A percentile compares a stretch with the other conserved stretches of the same genome.
These are phyloP conservation scores for Eucalyptus caleyi DNA, from an alignment of 345 rosid species.

Conservation along the genomic window DNA sequence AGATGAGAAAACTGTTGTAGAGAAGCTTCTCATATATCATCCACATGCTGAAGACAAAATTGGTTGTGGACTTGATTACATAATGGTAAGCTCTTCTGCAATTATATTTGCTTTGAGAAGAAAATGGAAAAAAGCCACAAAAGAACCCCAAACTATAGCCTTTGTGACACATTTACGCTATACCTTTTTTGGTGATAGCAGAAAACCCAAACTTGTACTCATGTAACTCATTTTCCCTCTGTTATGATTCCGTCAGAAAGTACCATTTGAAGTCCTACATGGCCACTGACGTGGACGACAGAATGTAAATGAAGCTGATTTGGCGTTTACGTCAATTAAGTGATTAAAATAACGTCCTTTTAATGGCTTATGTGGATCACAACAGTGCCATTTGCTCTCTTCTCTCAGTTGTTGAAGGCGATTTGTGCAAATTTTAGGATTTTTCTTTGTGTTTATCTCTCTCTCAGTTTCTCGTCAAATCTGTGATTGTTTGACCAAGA, in stretches of 20 bases:
- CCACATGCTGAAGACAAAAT: constrained; percentile 73
- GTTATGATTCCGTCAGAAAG: background rate
- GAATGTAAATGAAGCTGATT: background rate
- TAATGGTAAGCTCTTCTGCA: constrained; percentile 40
- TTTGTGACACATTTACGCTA: background rate
- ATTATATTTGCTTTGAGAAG: background rate
- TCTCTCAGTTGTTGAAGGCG: background rate
- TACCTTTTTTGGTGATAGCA: background rate
- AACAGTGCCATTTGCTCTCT: background rate
- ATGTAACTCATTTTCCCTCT: background rate
- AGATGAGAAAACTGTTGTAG: constrained; percentile 44
- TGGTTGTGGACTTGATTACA: constrained; percentile 66
- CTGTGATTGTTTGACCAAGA: background rate
- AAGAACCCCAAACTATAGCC: background rate
- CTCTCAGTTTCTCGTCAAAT: background rate
- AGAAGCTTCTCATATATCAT: constrained; percentile 70
- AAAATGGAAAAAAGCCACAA: background rate
- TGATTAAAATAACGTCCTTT: background rate
- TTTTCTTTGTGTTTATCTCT: background rate
- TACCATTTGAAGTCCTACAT: background rate
- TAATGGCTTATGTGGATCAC: background rate
- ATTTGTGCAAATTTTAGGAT: background rate
- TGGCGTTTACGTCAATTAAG: background rate
- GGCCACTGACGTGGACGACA: background rate
- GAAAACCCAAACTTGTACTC: background rate